Conservation (phyloP, 176 grass and related monocot species). For the Cenchrus fungigraminus region DNA sequence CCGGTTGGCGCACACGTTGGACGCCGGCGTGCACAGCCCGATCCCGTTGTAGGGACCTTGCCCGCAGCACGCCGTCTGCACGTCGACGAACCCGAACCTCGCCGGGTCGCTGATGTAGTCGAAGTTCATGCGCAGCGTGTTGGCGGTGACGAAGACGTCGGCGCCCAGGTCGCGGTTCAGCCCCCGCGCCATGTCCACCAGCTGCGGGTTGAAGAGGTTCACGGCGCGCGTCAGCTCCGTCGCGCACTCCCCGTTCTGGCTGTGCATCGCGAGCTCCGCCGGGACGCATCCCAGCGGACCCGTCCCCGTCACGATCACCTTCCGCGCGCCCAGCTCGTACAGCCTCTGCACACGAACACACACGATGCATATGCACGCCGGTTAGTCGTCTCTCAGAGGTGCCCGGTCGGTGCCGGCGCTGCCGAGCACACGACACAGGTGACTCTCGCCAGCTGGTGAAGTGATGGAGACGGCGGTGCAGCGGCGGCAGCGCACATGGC, state of each 20-base stretch:
- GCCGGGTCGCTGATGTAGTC: slow-evolving; percentile 78
- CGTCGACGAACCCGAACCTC: slow-evolving; percentile 67
- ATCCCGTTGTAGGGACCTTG: slow-evolving; percentile 93
- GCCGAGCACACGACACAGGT: too few relatives aligned
- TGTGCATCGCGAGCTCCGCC: slow-evolving; percentile 76
- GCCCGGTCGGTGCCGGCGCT: too few relatives aligned
- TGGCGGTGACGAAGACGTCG: slow-evolving; percentile 74
- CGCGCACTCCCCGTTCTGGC: slow-evolving; percentile 66
- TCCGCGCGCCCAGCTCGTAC: slow-evolving; percentile 72
- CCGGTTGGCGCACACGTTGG: slow-evolving; percentile 70
- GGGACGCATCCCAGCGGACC: slow-evolving; percentile 91
- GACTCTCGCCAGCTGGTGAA: too few relatives aligned
- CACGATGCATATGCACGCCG: background rate
- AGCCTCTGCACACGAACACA: slow-evolving; percentile 54
- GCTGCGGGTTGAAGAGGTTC: slow-evolving; percentile 83
- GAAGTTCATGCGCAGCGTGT: slow-evolving; percentile 76
- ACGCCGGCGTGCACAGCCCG: slow-evolving; percentile 74
- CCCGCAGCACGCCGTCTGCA: slow-evolving; percentile 85
- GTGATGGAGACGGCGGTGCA: too few relatives aligned
- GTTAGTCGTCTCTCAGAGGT: too few relatives aligned
- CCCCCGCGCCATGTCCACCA: slow-evolving; percentile 57
- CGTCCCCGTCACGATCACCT: slow-evolving; percentile 86
- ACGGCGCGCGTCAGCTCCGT: slow-evolving; percentile 72
- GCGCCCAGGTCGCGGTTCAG: slow-evolving; percentile 68
- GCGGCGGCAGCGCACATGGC: too few relatives aligned